phyloP scores from a whole-genome alignment of 83 land plant genomes.

The Thuja plicata region DNA sequence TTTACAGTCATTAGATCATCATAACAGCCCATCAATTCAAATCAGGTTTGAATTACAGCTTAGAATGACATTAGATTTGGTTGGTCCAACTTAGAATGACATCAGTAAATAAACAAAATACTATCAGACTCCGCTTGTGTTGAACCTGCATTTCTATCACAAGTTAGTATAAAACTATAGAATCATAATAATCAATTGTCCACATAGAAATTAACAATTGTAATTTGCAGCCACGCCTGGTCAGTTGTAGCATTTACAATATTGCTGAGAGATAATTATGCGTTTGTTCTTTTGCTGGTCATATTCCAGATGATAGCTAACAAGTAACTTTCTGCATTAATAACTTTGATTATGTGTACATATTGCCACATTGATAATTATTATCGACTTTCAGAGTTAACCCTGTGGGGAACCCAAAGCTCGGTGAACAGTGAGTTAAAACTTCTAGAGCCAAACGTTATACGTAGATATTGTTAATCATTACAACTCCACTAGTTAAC shows the following conservation, averaged over 20 bases:
- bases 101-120: background rate
- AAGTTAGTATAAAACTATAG: background rate
- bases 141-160: background rate
- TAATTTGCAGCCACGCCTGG: background rate
- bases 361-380: background rate
- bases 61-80: background rate
- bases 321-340: background rate
- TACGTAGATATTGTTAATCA: background rate
- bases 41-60: background rate
- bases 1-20: background rate
- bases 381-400: background rate
- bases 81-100: background rate
- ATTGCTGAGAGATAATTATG: background rate
- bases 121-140: background rate
- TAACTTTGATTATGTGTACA: background rate
- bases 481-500: background rate
- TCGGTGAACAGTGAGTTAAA: background rate
- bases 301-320: background rate
- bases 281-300: background rate
- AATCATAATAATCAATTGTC: background rate
- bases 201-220: no score
- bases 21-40: background rate
- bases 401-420: background rate
- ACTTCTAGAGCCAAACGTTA: background rate
- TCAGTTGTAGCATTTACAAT: background rate